Evolutionary conservation across 208 protist species (phyloP), one percentile per base, ranked within the genome.

Genomic region (Leptomonas pyrrhocoris): DNA sequence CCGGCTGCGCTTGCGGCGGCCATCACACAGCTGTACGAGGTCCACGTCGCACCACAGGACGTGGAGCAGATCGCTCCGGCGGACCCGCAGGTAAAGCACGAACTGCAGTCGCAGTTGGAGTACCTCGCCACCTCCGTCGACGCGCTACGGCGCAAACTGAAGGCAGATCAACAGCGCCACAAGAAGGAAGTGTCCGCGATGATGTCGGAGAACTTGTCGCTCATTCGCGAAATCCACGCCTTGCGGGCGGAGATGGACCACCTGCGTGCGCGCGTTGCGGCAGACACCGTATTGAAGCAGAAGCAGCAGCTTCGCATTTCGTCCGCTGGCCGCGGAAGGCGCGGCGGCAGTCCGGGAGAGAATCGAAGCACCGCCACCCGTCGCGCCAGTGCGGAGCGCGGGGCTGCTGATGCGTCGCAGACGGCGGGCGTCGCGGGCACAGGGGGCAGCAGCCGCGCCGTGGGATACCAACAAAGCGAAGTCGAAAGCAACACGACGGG

Each of bases 211-310:
- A 99, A 98, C 79, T 79, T 98, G 21, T 53, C 80, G 4, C 90
- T 99, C 21, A 98, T 99, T 74, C 85, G 84, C 40, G 97, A 99
- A 68, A 98, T 99, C 75, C 98, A 99, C 81, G 80, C 89, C 15
- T 82, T 99, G 50, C 93, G 97, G 5, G 70, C 79, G 18, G 96
- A 98, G 65, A 91, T 98, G 43, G 80, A 89, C 34, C 62, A 87
- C 16, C 75, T 97, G 50, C 84, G 89, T 30, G 86, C 83, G 7
- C 74, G 81, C 16, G 78, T 89, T 11, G 81, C 84, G 11, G 75
- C 87, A 13, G 92, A 94, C 30, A 84, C 89, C 13, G 75, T 73
- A 1, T 72, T 75, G 51, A 71, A 70, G 50, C 74, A 79, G 38
- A 54, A 74, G 23, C 45, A 58, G 63, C 71, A 59, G 54, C 56